These are phyloP conservation scores for Kwoniella pini DNA, from an alignment of 768 basidiomycete genomes.

Conservation along the genomic window DNA sequence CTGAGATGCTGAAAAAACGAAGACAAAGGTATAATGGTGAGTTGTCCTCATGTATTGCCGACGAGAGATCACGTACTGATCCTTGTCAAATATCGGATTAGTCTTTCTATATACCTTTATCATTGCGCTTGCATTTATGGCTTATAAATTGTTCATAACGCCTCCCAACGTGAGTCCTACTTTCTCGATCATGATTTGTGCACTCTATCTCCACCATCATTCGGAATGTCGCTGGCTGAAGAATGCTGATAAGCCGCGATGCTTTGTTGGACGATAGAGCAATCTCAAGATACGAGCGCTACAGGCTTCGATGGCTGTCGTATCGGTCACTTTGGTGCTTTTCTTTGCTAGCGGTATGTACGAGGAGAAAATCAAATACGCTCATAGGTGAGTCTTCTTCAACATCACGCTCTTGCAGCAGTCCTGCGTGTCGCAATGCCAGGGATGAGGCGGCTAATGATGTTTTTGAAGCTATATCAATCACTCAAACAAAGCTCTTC, in stretches of 20 bases:
- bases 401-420: background rate
- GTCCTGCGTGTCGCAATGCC: no score
- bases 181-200: background rate
- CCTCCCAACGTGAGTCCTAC: constrained; percentile 21
- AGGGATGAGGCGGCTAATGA: no score
- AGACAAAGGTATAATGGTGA: constrained; percentile 62
- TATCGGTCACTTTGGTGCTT: constrained; percentile 82
- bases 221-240: no score
- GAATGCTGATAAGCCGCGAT: no score
- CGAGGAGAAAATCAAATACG: constrained; percentile 91
- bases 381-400: constrained; percentile 71
- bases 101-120: constrained; percentile 45
- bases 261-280: constrained; percentile 51
- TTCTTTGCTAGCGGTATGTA: constrained; percentile 98
- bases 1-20: constrained; percentile 72
- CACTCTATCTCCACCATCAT: background rate
- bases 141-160: constrained; percentile 72
- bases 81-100: background rate
- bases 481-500: constrained; percentile 86
- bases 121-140: constrained; percentile 66
- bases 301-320: constrained; percentile 78
- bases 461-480: constrained; percentile 99
- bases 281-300: constrained; percentile 61
- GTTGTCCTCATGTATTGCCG: constrained; percentile 1
- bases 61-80: no score